These are phyloP conservation scores for Lichtheimia ornata DNA, from an alignment of 371 early-diverging fungal species.

Conservation along the genomic window DNA sequence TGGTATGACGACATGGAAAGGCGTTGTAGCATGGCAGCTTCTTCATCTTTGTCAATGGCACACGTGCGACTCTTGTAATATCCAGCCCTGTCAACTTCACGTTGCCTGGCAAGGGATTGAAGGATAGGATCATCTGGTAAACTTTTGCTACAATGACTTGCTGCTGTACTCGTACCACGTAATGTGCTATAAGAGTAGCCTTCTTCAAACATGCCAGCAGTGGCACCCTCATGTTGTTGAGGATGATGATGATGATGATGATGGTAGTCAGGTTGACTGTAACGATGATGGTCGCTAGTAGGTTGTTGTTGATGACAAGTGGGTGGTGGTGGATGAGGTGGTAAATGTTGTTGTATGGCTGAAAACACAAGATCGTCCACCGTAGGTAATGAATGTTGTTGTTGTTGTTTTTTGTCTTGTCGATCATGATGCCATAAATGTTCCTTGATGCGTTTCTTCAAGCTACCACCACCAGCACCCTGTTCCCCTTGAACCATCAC, in stretches of 20 bases:
- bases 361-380: slow-evolving; percentile 14
- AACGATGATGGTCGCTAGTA: not conserved
- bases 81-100: slow-evolving; percentile 25
- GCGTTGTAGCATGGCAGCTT: slow-evolving; percentile 9
- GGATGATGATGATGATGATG: not conserved
- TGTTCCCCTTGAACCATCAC: too few relatives aligned
- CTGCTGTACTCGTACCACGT: slow-evolving; percentile 4
- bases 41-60: slow-evolving; percentile 5
- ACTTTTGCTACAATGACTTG: slow-evolving; percentile 8
- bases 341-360: slow-evolving; percentile 12
- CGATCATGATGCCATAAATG: slow-evolving; percentile 5
- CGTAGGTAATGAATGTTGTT: not conserved
- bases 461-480: not conserved
- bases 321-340: slow-evolving; percentile 7
- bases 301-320: slow-evolving; percentile 1
- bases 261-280: not conserved
- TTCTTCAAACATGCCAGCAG: slow-evolving; percentile 15
- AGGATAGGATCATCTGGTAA: slow-evolving; percentile 23
- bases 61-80: slow-evolving; percentile 21
- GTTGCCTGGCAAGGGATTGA: slow-evolving; percentile 28
- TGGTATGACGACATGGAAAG: slow-evolving; percentile 9
- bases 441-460: slow-evolving; percentile 10
- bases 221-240: not conserved
- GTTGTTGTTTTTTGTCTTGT: not conserved
- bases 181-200: slow-evolving; percentile 16